Evolutionary conservation across 1,139 yeast species (phyloP).

Genomic region (Candida pseudocylindracea): DNA sequence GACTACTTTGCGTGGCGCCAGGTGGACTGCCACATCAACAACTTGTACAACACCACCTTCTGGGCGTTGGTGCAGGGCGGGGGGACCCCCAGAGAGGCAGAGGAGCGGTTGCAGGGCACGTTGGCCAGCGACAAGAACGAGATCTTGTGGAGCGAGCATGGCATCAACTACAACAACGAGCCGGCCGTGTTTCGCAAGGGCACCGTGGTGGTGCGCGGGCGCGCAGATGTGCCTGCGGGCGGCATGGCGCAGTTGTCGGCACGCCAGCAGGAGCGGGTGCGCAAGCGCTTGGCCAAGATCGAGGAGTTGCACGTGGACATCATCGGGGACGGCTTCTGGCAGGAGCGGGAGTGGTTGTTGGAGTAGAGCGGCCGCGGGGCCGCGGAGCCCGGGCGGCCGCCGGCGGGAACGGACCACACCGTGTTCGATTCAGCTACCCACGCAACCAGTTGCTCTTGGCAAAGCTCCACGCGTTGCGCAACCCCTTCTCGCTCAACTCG

Average conservation of each 20-base stretch:
- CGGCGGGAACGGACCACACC: no score
- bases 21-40: conserved; percentile 92
- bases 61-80: conserved; percentile 79
- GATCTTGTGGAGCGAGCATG: conserved; percentile 52
- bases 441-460: no score
- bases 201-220: conserved; percentile 31
- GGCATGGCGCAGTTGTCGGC: conserved; percentile 6
- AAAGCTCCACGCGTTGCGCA: no score
- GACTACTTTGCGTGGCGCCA: conserved; percentile 93
- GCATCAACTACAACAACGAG: conserved; percentile 78
- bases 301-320: conserved; percentile 28
- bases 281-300: conserved; percentile 22
- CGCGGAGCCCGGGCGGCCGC: no score
- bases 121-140: conserved; percentile 74
- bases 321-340: conserved; percentile 38
- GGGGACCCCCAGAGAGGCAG: conserved; percentile 57
- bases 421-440: no score
- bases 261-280: conserved; percentile 25
- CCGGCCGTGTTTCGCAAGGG: conserved; percentile 81
- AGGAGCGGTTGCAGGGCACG: conserved; percentile 50
- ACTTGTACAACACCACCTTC: conserved; percentile 78
- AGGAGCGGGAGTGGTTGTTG: conserved; percentile 12
- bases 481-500: no score
- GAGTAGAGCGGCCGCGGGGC: not conserved
- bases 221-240: conserved; percentile 10